A percentile compares a stretch with the other conserved stretches of the same genome.
These are phyloP conservation scores for Ophiocordyceps camponoti-saundersi DNA, from an alignment of 2,329 filamentous ascomycete genomes.

Conservation along the genomic window DNA sequence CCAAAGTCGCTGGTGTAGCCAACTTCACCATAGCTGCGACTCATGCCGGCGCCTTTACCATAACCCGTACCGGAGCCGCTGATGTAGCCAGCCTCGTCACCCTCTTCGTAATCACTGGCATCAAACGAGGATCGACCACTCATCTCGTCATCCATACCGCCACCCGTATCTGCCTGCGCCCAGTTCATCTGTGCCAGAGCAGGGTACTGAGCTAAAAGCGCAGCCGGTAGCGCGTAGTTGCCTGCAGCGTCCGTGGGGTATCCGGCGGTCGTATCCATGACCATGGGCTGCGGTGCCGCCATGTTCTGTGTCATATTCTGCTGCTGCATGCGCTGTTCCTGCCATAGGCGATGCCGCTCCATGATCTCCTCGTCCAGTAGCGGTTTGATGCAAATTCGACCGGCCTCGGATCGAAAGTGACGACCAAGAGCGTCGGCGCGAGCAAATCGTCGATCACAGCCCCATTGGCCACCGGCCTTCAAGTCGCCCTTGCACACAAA, in stretches of 20 bases:
- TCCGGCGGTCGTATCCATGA: slow-evolving; percentile 41
- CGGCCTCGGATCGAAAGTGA: slow-evolving; percentile 91
- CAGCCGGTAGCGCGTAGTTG: slow-evolving; percentile 62
- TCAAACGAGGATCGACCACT: slow-evolving; percentile 71
- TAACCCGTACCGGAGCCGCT: slow-evolving; percentile 44
- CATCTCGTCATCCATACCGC: slow-evolving; percentile 59
- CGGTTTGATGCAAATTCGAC: slow-evolving; percentile 93
- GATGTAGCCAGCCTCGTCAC: slow-evolving; percentile 52
- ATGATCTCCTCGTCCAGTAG: slow-evolving; percentile 84
- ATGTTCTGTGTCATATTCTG: slow-evolving; percentile 46
- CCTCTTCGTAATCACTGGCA: slow-evolving; percentile 60
- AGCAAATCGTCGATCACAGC: slow-evolving; percentile 82
- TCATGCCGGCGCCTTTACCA: slow-evolving; percentile 33
- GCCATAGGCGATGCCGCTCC: slow-evolving; percentile 59
- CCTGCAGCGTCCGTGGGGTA: slow-evolving; percentile 38
- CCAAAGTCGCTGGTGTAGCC: slow-evolving; percentile 36
- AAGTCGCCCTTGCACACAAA: slow-evolving; percentile 92
- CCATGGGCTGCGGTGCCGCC: slow-evolving; percentile 36
- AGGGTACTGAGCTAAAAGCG: slow-evolving; percentile 80
- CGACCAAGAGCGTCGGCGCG: slow-evolving; percentile 86
- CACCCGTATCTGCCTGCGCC: slow-evolving; percentile 46
- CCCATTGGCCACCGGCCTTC: slow-evolving; percentile 71
- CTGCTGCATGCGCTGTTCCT: slow-evolving; percentile 53
- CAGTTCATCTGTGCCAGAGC: slow-evolving; percentile 84
- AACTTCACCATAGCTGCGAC: slow-evolving; percentile 34